Conservation (phyloP, 495 filamentous ascomycete species). For the Hypoxylon subgilvum region DNA sequence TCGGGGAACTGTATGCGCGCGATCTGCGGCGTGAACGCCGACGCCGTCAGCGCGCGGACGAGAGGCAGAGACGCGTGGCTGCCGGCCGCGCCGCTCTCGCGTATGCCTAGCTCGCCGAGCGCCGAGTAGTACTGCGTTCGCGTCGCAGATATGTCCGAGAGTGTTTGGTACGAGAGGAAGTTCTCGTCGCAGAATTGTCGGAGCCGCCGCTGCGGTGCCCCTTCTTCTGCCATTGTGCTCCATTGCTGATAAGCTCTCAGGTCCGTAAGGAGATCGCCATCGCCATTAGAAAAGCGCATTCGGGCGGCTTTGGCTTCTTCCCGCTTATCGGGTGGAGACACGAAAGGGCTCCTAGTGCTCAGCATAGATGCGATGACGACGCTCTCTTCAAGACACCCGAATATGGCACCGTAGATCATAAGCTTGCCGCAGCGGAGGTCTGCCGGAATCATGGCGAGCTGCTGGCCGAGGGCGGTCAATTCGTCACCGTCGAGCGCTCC, state of each 20-base stretch:
- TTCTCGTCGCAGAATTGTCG: constrained; percentile 85
- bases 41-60: constrained; percentile 85
- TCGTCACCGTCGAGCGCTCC: constrained; percentile 85
- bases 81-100: constrained; percentile 58
- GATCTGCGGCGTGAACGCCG: constrained; percentile 87
- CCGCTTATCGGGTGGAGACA: constrained; percentile 78
- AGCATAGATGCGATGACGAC: constrained; percentile 91
- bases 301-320: constrained; percentile 82
- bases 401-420: constrained; percentile 93
- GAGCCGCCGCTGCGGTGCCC: constrained; percentile 65
- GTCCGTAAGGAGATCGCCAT: constrained; percentile 89
- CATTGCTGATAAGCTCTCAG: constrained; percentile 83
- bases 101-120: constrained; percentile 83
- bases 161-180: constrained; percentile 81
- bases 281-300: constrained; percentile 70
- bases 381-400: constrained; percentile 85
- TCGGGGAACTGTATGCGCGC: constrained; percentile 90
- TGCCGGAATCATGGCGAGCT: constrained; percentile 91
- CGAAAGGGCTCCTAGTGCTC: constrained; percentile 82
- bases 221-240: constrained; percentile 63
- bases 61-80: constrained; percentile 62
- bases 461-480: constrained; percentile 86
- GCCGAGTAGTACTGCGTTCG: constrained; percentile 83
- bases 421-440: constrained; percentile 93
- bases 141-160: constrained; percentile 86